Evolutionary conservation across 2,329 filamentous ascomycete genomes (phyloP), one percentile per base, ranked within the genome.

Genomic region (Keithomyces neogunnii): DNA sequence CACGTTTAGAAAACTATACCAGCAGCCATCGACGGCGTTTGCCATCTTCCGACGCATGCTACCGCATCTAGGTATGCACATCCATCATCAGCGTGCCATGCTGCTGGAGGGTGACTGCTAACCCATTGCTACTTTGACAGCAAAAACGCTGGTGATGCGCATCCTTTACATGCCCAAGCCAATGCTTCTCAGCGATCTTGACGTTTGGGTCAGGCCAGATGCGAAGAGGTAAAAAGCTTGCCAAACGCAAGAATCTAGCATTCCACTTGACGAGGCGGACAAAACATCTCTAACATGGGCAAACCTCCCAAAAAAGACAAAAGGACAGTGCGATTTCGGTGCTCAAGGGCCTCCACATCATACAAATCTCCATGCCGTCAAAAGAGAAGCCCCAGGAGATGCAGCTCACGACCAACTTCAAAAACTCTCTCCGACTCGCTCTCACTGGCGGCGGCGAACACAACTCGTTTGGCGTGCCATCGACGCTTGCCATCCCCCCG

Each of bases 31-130:
- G 42, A 96, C 93, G 1, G 88, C 91, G 38, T 83, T 99, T 58
- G 93, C 93, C 59, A 91, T 99, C 63, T 97, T 97, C 68, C 84
- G 93, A 59, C 91, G 93, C 72, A 96, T 99, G 90, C 80, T 99
- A 53, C 89, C 93, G 52, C 88, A 95, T 64, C 73, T 97, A 55
- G 89, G 88, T 91, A 63, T 73, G 61, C 28, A n/a, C 13, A 32
- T 38, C 13, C 19, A 13, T 30, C 33, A 35, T 43, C 43, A 48
- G 4, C 13, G 29, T n/a, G 9, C 13, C 26, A 3, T 10, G 26
- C 19, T 19, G 19, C 19, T 10, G 9, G n/a, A 44, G 7, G 30
- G 6, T 30, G 7, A 28, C 40, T 44, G 40, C 40, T 19, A 28
- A 39, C 40, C 29, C 46, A 35, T 48, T 50, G 36, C 50, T 47